These are phyloP conservation scores for Corynespora cassiicola DNA, from an alignment of 2,329 filamentous ascomycete species.

Conservation along the genomic window DNA sequence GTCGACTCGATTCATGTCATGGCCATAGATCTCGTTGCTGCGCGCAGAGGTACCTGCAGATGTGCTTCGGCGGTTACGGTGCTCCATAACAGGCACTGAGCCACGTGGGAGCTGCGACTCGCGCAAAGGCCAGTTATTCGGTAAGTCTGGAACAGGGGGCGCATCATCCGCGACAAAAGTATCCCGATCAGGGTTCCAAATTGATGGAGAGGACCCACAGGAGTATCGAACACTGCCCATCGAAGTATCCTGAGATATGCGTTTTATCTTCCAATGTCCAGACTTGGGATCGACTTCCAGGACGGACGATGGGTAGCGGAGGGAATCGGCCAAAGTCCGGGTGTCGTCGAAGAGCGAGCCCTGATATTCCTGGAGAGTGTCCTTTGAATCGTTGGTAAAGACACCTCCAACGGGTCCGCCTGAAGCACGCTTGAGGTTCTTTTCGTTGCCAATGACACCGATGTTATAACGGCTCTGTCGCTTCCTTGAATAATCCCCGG, in stretches of 20 bases:
- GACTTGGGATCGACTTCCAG: conserved; percentile 39
- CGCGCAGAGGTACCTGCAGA: conserved; percentile 12
- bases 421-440: conserved; percentile 23
- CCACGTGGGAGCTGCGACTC: conserved; percentile 20
- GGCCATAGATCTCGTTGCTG: conserved; percentile 22
- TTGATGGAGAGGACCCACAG: conserved; percentile 17
- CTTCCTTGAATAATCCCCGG: conserved; percentile 32
- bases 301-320: conserved; percentile 37
- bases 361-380: conserved; percentile 37
- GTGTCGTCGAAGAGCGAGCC: conserved; percentile 39
- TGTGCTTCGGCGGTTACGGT: conserved; percentile 2
- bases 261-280: conserved; percentile 41
- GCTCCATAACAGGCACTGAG: conserved; percentile 10
- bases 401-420: conserved; percentile 4
- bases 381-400: conserved; percentile 25
- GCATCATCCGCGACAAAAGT: conserved; percentile 18
- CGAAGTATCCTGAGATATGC: conserved; percentile 23
- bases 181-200: conserved; percentile 24
- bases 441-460: conserved; percentile 25
- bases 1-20: conserved; percentile 24
- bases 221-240: conserved; percentile 15
- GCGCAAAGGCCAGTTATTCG: conserved; percentile 31
- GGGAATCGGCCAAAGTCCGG: conserved; percentile 39
- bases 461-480: conserved; percentile 27
- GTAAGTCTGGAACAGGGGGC: conserved; percentile 35